These are phyloP conservation scores for Pythium angustatum DNA, from an alignment of 352 stramenopile genomes.

Conservation along the genomic window DNA sequence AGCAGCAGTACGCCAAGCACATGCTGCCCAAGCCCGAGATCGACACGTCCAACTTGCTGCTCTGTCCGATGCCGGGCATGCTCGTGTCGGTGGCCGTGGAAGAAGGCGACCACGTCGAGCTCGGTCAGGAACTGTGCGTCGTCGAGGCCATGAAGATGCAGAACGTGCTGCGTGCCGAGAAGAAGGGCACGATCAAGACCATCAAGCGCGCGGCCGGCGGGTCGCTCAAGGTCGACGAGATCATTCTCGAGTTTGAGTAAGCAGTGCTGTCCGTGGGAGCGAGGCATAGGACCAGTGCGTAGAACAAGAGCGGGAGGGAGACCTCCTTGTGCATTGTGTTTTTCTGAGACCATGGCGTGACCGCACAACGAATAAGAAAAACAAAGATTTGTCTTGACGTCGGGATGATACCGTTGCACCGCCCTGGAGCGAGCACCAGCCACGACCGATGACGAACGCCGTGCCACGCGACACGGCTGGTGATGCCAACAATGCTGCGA, in stretches of 20 bases:
- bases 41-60: conserved; percentile 79
- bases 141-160: conserved; percentile 99
- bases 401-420: no score
- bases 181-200: conserved; percentile 72
- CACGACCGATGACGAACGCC: no score
- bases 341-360: no score
- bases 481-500: no score
- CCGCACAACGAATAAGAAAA: no score
- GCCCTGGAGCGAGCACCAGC: no score
- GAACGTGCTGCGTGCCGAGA: conserved; percentile 71
- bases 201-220: conserved; percentile 82
- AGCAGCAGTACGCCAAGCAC: conserved; percentile 84
- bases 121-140: conserved; percentile 91
- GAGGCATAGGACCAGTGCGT: background rate
- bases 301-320: no score
- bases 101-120: conserved; percentile 81
- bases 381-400: no score
- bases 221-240: conserved; percentile 90
- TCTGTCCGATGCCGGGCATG: conserved; percentile 95
- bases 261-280: no score
- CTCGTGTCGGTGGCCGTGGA: conserved; percentile 90
- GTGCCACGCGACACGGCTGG: no score
- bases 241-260: conserved; percentile 92
- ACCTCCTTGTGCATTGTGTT: no score
- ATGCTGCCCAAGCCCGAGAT: conserved; percentile 92